Conservation (phyloP, 2,329 filamentous ascomycete genomes). For the Botrytis fabae region DNA sequence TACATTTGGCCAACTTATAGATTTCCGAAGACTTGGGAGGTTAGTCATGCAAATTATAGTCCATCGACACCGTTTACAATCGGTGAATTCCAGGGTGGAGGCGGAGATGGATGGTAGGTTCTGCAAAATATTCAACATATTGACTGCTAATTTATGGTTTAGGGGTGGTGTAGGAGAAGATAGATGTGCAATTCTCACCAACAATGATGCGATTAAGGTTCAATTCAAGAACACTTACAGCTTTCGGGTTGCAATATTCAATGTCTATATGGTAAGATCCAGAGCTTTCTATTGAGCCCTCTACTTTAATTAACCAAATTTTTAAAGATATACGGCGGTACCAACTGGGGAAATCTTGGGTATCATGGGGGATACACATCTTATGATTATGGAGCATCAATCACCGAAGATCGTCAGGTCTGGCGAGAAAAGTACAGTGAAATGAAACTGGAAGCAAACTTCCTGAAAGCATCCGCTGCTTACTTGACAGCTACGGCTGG, state of each 20-base stretch:
- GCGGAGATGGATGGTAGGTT: constrained; percentile 66
- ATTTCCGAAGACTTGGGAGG: constrained; percentile 57
- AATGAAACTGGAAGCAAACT: constrained; percentile 31
- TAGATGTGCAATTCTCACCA: constrained; percentile 64
- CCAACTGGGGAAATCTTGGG: constrained; percentile 80
- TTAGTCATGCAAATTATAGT: constrained; percentile 58
- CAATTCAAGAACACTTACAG: constrained; percentile 77
- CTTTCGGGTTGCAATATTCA: constrained; percentile 66
- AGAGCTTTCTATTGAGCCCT: background rate
- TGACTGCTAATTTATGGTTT: background rate
- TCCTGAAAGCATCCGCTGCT: constrained; percentile 29
- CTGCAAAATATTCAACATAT: background rate
- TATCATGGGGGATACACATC: constrained; percentile 62
- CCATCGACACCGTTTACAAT: constrained; percentile 66
- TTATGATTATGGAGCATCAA: constrained; percentile 46
- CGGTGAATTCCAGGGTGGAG: constrained; percentile 64
- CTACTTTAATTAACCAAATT: constrained; percentile 45
- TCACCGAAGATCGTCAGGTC: constrained; percentile 28
- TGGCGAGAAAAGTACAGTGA: constrained; percentile 31
- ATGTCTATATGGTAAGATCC: constrained; percentile 67
- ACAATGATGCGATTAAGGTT: constrained; percentile 73
- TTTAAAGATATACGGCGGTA: constrained; percentile 60
- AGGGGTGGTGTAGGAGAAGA: constrained; percentile 65
- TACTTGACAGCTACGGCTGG: constrained; percentile 51
- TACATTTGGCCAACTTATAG: constrained; percentile 57